Base-by-base conservation (phyloP, 306 rosid genomes). In the Morella rubra region DNA sequence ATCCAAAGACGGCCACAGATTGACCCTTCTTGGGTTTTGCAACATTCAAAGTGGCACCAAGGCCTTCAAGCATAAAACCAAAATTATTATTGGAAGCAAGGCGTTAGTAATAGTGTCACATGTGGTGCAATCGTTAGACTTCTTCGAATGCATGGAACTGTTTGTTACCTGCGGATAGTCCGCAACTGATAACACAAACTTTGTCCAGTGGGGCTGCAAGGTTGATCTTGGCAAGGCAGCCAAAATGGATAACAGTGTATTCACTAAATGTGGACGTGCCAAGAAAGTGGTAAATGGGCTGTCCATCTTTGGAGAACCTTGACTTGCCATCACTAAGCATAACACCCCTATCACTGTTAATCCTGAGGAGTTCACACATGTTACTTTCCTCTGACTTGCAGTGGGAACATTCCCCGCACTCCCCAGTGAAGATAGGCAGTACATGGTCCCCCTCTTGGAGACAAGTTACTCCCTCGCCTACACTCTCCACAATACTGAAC, bases 211-310 rank as follows among this genome's bases (percentile, higher is more conserved):
- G 98, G 0, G 97, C 97, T 9, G 80, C 89, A 15, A 93, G 95
- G 85, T 92, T 89, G 85, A 91, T 76, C 90, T 94, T 94, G 27
- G 90, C 97, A 60, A 90, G 84, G 47, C 93, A 91, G 27, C 98
- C 97, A 42, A 86, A 83, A 69, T 94, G 96, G 10, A 71, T 76
- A 50, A 94, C 96, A 27, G 97, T 94, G 86, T 90, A 94, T 14
- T 94, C 94, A 7, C 97, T 91, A 77, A 93, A 93, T 1, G 96
- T 93, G 44, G 98, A 94, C 40, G 97, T 94, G 18, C 98, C 98
- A 1, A 94, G 80, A 65, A 94, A 94, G 80, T 94, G 98, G 76
- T 89, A 65, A 22, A 91, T 77, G 0, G 97, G 98, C 19, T 94
- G 79, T 75, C 97, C 97, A 3, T 87, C 84, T 14, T 70, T 90